Evolutionary conservation across 1,284 basidiomycete species (phyloP).

Genomic region (Apiotrichum siamense): DNA sequence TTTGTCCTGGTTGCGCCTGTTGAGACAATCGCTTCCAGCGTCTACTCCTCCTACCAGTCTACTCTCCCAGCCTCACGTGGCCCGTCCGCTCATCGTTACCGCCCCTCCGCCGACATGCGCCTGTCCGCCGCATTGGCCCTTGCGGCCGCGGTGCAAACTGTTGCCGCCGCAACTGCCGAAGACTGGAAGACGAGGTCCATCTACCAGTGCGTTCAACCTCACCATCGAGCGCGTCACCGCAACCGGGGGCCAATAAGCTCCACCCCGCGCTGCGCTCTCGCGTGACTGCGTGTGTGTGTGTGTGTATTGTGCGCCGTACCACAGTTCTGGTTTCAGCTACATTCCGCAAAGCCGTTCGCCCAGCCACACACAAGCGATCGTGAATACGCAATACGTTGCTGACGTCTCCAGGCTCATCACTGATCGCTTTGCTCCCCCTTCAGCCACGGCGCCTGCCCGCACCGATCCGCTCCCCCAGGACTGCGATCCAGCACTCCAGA

Average conservation of each 20-base stretch:
- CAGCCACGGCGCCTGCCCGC: conserved; percentile 52
- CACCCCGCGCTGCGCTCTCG: too few relatives aligned
- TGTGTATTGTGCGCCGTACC: too few relatives aligned
- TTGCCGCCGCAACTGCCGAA: conserved; percentile 34
- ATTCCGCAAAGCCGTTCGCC: neutral
- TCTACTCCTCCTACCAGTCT: too few relatives aligned
- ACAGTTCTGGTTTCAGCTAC: too few relatives aligned
- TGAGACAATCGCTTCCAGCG: too few relatives aligned
- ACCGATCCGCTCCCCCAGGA: conserved; percentile 48
- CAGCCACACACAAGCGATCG: neutral
- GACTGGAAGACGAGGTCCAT: conserved; percentile 46
- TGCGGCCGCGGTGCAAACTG: conserved; percentile 13
- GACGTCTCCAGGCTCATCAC: conserved; percentile 56
- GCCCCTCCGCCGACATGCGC: conserved; percentile 1
- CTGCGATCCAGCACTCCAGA: conserved; percentile 30
- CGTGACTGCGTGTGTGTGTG: too few relatives aligned
- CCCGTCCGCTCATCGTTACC: too few relatives aligned
- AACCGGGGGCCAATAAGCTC: neutral
- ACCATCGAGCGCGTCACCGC: neutral
- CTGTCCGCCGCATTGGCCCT: conserved; percentile 1
- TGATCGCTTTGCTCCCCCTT: conserved; percentile 63
- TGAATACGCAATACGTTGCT: neutral
- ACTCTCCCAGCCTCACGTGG: too few relatives aligned
- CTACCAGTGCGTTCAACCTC: conserved; percentile 43
- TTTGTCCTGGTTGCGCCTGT: too few relatives aligned